Evolutionary conservation across 208 protist genomes (phyloP), one percentile per base, ranked within the genome.

Genomic region (Crithidia bombi): DNA sequence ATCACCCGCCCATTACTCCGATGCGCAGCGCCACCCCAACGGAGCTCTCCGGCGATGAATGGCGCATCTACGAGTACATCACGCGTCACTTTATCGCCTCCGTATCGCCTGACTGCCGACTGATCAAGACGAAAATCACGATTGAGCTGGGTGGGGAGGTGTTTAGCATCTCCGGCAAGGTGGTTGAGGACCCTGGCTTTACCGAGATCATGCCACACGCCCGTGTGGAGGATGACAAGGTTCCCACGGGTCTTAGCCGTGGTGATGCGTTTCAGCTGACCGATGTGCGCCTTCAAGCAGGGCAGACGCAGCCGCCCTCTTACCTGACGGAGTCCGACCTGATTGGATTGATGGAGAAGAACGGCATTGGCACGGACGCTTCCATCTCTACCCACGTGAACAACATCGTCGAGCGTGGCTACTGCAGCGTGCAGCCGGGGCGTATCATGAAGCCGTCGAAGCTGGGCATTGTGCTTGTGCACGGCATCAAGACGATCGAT

Each of bases 361-460:
- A 99, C 69, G 92, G 96, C 35, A 99, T 99, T 59, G 98, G 98
- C 33, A 99, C 99, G 2, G 99, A 99, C 82, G 98, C 99, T 3
- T 99, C 98, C 15, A 99, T 99, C 68, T 98, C 98, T 3, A 82
- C 97, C 69, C 99, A 99, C 80, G 99, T 99, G 30, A 85, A 98
- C 69, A 99, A 90, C 44, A 96, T 99, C 51, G 78, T 98, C 33
- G 84, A 98, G 51, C 83, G 98, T 36, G 87, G 81, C 21, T 98
- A 98, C 72, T 94, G 88, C 82, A 73, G 72, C 43, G 90, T 97
- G 44, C 80, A 93, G 68, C 69, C 90, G 3, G 90, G 90, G 4
- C 81, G 90, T 59, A 69, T 89, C 21, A 96, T 98, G 81, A 80
- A 97, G 61, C 96, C 97, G 6, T 98, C 96, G 15, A 94, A 96